Percentiles rank a stretch among this genome's conserved stretches.
phyloP scores from a whole-genome alignment of 2,329 filamentous ascomycete species.

The Colletotrichum scovillei region DNA sequence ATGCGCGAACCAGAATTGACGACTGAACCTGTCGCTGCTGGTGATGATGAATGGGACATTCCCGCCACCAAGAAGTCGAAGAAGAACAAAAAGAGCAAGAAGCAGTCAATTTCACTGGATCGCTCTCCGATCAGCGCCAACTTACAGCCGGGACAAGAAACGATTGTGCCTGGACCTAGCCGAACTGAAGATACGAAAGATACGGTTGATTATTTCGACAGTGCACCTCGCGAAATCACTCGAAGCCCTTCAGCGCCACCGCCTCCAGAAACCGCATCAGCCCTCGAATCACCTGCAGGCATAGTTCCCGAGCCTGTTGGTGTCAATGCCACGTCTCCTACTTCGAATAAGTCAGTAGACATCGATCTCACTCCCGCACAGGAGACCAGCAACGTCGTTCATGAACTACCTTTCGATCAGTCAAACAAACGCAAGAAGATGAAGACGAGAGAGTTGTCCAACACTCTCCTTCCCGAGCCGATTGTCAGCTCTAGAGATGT shows the following conservation, averaged over 20 bases:
- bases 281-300: not conserved
- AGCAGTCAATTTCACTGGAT: slow-evolving; percentile 20
- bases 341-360: slow-evolving; percentile 30
- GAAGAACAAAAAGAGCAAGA: slow-evolving; percentile 45
- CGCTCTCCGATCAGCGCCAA: not conserved
- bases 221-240: not conserved
- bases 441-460: slow-evolving; percentile 43
- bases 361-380: slow-evolving; percentile 48
- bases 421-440: slow-evolving; percentile 48
- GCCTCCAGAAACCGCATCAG: slow-evolving; percentile 11
- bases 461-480: slow-evolving; percentile 41
- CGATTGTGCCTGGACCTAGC: not conserved
- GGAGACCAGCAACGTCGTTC: slow-evolving; percentile 46
- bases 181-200: not conserved
- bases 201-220: slow-evolving; percentile 10
- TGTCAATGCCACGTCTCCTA: slow-evolving; percentile 25
- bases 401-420: slow-evolving; percentile 51
- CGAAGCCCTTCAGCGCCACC: slow-evolving; percentile 10
- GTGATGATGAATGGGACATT: slow-evolving; percentile 27
- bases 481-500: slow-evolving; percentile 40
- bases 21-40: not conserved
- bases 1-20: not conserved
- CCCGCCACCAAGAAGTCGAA: slow-evolving; percentile 36
- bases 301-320: not conserved
- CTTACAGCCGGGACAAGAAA: not conserved